Conservation (phyloP, 495 filamentous ascomycete genomes). For the Penicillium roqueforti region DNA sequence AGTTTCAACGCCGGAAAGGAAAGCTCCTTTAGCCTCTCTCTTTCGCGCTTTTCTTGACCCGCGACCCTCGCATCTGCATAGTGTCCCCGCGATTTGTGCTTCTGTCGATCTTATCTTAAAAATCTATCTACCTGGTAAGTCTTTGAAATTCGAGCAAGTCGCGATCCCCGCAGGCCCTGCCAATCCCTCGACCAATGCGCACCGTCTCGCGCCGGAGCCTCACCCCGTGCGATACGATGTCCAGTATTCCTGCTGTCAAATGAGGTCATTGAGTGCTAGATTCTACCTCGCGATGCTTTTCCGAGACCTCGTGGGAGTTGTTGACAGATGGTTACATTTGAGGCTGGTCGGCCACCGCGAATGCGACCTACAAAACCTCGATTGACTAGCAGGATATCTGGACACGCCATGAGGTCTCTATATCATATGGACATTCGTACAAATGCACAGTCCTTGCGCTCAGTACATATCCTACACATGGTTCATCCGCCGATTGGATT, state of each 20-base stretch:
- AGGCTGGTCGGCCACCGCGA: conserved; percentile 2
- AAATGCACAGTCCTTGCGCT: neutral
- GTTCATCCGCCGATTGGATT: neutral
- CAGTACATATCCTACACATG: neutral
- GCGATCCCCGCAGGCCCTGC: conserved; percentile 14
- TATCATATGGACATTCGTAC: neutral
- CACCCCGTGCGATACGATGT: conserved; percentile 5
- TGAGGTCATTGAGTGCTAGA: neutral
- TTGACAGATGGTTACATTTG: conserved; percentile 4
- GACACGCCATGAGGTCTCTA: neutral
- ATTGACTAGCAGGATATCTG: neutral
- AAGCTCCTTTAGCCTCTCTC: conserved; percentile 32
- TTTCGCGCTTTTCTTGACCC: conserved; percentile 25
- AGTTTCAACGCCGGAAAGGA: conserved; percentile 33
- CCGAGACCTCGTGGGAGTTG: neutral
- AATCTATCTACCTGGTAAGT: conserved; percentile 20
- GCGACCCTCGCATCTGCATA: conserved; percentile 14
- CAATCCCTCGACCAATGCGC: conserved; percentile 20
- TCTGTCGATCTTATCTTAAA: neutral
- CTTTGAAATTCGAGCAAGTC: conserved; percentile 14
- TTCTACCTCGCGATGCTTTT: neutral
- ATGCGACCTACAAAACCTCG: conserved; percentile 10
- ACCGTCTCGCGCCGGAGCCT: conserved; percentile 15
- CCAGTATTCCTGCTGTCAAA: neutral
- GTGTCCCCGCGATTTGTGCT: conserved; percentile 11